Base-by-base conservation (phyloP, 1,139 yeast species). In the Zygosaccharomyces sapae region DNA sequence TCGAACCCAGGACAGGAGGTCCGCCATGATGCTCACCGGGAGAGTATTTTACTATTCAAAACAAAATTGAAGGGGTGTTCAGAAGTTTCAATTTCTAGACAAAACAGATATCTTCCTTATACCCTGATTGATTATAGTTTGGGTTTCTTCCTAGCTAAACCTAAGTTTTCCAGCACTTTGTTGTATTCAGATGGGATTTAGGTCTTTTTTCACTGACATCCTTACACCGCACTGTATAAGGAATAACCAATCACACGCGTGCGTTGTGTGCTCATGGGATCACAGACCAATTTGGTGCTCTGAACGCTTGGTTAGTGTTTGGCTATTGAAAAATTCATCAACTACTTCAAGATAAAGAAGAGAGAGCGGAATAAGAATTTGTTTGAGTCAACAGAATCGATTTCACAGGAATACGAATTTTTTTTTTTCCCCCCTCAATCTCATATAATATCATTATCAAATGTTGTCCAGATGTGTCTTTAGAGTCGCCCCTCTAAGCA, bases 381-480 rank as follows among this genome's bases (percentile, higher is more conserved):
- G 10, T 27, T 27, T 27, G 31, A 27, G 31, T 27, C 12, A 27
- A 27, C 12, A 27, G n/a, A 2, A 16, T 16, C 16, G 16, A 16
- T 16, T 16, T 16, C 16, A 16, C 16, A 16, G 16, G 16, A 16
- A 12, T 12, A 19, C n/a, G 10, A 7, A 4, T 25, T 3, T 13
- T 16, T 10, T 18, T 30, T 16, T 19, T 12, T 30, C 24, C 38
- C 5, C 16, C 16, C 4, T 4, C 19, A 24, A 37, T 16, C 31
- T 12, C 29, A 7, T 10, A 10, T n/a, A 27, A 24, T 20, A 13
- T 19, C 20, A 25, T 24, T 6, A 24, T 8, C 8, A 30, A 37
- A 62, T 63, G 68, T 53, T 63, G 45, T 62, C 66, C 46, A 62
- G 66, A 61, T 52, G 55, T 45, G 36, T 62, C 37, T 59, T 61